Evolutionary conservation across 2,329 filamentous ascomycete species (phyloP).

Genomic region (Zymoseptoria brevis): DNA sequence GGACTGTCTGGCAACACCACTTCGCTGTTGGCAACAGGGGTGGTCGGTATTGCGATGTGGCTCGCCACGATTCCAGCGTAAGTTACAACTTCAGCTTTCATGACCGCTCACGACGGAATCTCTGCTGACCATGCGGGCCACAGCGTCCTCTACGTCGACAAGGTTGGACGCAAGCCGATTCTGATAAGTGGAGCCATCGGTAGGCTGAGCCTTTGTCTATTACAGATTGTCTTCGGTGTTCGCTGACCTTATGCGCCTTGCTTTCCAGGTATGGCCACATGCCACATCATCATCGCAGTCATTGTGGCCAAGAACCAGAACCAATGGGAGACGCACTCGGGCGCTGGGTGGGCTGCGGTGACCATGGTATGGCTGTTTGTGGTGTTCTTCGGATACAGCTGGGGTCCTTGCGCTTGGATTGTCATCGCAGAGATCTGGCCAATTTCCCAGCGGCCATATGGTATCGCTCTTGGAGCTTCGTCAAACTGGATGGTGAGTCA

Average conservation of each 20-base stretch:
- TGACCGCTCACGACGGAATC: background rate
- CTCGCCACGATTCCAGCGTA: slow-evolving; percentile 56
- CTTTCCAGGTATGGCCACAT: slow-evolving; percentile 29
- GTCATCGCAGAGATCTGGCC: slow-evolving; percentile 70
- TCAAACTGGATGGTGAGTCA: slow-evolving; percentile 34
- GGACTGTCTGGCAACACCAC: slow-evolving; percentile 40
- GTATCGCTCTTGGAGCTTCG: slow-evolving; percentile 57
- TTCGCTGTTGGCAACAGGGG: slow-evolving; percentile 60
- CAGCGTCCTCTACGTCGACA: slow-evolving; percentile 55
- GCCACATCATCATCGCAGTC: slow-evolving; percentile 46
- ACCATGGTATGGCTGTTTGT: slow-evolving; percentile 68
- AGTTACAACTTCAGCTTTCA: background rate
- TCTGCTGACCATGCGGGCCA: background rate
- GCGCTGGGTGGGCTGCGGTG: slow-evolving; percentile 62
- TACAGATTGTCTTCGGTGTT: too few relatives aligned
- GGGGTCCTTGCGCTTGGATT: slow-evolving; percentile 64
- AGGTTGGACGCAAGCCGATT: slow-evolving; percentile 37
- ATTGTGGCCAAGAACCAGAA: slow-evolving; percentile 59
- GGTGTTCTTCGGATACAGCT: slow-evolving; percentile 54
- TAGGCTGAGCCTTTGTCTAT: too few relatives aligned
- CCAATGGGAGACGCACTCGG: slow-evolving; percentile 49
- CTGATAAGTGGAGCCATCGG: slow-evolving; percentile 32
- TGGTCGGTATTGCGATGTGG: slow-evolving; percentile 65
- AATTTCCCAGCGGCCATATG: slow-evolving; percentile 60
- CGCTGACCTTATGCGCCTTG: too few relatives aligned